These are phyloP conservation scores for Tremella mesenterica DNA, from an alignment of 768 basidiomycete species.

Conservation along the genomic window DNA sequence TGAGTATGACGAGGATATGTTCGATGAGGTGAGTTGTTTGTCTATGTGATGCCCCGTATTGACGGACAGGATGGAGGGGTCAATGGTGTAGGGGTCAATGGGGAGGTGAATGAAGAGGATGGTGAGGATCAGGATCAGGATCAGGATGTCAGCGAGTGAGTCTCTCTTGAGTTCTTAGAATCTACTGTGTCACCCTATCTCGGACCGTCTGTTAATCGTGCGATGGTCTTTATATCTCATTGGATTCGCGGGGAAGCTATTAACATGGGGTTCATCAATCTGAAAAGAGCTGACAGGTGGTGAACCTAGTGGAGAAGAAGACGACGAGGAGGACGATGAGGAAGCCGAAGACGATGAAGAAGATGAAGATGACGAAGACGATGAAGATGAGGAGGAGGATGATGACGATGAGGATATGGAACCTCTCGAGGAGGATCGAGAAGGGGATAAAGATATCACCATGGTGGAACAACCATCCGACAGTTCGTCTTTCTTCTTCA, in stretches of 20 bases:
- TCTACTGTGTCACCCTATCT: not conserved
- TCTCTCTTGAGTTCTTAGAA: not conserved
- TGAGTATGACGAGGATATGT: constrained; percentile 54
- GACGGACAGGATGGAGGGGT: not conserved
- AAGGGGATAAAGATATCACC: constrained; percentile 25
- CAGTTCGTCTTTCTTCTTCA: too few relatives aligned
- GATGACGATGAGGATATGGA: constrained; percentile 28
- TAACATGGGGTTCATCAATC: not conserved
- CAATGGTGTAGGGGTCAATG: constrained; percentile 49
- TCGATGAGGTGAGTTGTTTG: constrained; percentile 56
- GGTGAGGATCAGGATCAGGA: constrained; percentile 29
- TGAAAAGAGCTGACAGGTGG: constrained; percentile 49
- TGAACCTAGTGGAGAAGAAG: constrained; percentile 45
- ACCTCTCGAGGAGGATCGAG: constrained; percentile 22
- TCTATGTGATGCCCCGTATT: too few relatives aligned
- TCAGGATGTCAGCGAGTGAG: not conserved
- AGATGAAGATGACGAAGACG: constrained; percentile 22
- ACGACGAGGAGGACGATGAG: constrained; percentile 44
- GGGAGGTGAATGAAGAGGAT: constrained; percentile 54
- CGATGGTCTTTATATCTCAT: not conserved
- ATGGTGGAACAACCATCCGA: too few relatives aligned
- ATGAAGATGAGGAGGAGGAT: constrained; percentile 17
- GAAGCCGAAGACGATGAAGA: constrained; percentile 16
- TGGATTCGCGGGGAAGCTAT: not conserved
- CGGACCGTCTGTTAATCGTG: not conserved